Evolutionary conservation across 2,329 filamentous ascomycete genomes (phyloP).

Genomic region (Ophiostoma quercus): DNA sequence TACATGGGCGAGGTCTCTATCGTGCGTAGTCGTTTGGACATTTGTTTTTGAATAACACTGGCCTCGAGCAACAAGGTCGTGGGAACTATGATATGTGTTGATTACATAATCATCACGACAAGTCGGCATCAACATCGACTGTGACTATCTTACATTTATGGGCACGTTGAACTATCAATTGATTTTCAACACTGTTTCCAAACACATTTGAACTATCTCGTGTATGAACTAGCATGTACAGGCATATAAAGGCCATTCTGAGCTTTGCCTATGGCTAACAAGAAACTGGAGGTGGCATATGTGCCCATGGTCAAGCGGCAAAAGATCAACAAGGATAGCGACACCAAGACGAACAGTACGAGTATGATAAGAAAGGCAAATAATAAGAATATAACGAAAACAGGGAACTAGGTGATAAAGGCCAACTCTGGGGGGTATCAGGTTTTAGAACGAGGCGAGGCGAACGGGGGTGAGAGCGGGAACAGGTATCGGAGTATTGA

Average conservation of each 20-base stretch:
- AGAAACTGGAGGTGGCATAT: neutral
- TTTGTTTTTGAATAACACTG: no score
- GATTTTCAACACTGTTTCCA: neutral
- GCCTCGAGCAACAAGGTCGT: no score
- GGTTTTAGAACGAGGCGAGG: conserved; percentile 18
- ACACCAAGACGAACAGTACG: neutral
- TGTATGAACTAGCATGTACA: neutral
- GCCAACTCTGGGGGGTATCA: conserved; percentile 23
- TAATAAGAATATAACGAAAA: neutral
- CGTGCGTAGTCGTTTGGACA: no score
- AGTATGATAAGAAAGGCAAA: neutral
- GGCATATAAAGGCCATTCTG: neutral
- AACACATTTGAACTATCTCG: neutral
- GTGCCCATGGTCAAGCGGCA: neutral
- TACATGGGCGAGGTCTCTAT: no score
- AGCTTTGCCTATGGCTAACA: neutral
- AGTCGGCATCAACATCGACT: neutral
- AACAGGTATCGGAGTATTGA: neutral
- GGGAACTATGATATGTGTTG: neutral
- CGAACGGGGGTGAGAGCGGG: neutral
- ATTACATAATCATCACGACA: neutral
- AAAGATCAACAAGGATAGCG: neutral
- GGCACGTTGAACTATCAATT: no score
- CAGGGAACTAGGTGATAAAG: conserved; percentile 10
- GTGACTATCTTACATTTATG: no score